A percentile compares a stretch with the other conserved stretches of the same genome.
Conservation (phyloP, 2,329 filamentous ascomycete species). For the Fusarium miscanthi region DNA sequence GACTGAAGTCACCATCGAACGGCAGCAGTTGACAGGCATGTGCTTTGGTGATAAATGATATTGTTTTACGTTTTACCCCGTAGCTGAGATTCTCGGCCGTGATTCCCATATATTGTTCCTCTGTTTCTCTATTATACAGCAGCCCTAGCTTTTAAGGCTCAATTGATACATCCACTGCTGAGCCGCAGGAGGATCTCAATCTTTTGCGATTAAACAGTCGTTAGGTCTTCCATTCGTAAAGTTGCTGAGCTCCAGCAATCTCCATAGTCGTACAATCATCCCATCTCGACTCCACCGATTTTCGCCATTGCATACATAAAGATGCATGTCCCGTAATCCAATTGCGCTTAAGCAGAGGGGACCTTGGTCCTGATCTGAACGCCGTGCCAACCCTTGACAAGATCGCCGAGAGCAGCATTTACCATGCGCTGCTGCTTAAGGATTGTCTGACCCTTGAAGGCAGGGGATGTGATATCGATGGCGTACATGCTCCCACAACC, state of each 20-base stretch:
- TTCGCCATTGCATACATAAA: background rate
- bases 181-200: background rate
- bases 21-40: background rate
- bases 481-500: constrained; percentile 91
- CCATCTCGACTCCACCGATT: background rate
- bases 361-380: constrained; percentile 80
- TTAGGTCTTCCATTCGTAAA: background rate
- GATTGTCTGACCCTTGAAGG: constrained; percentile 76
- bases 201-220: background rate
- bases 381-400: constrained; percentile 85
- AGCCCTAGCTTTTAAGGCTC: background rate
- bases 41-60: background rate
- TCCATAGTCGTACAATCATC: constrained; percentile 14
- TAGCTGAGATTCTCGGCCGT: background rate
- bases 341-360: constrained; percentile 33
- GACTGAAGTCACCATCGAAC: background rate
- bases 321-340: background rate
- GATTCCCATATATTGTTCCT: background rate
- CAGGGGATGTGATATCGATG: constrained; percentile 78
- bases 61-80: background rate
- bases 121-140: background rate
- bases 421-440: constrained; percentile 88
- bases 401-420: constrained; percentile 77
- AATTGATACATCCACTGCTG: background rate
- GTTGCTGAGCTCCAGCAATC: background rate